phyloP scores from a whole-genome alignment of 2,329 filamentous ascomycete genomes.

The Cytospora chrysosperma region DNA sequence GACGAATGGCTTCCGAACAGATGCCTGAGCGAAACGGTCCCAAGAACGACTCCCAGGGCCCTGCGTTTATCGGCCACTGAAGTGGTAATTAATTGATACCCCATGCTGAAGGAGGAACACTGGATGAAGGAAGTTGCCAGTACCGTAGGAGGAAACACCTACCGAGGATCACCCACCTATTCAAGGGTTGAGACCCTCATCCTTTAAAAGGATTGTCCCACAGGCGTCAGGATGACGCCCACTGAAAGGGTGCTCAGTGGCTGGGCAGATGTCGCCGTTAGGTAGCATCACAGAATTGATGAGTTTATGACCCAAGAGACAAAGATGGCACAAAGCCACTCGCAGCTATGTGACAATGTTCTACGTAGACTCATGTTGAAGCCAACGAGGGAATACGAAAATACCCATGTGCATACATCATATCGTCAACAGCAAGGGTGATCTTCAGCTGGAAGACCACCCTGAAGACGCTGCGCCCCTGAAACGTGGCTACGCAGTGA shows the following conservation, averaged over 20 bases:
- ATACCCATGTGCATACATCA: too few species aligned
- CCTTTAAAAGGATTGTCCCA: neutral
- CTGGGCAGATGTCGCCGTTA: neutral
- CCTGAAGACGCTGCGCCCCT: too few species aligned
- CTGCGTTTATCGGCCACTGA: slow-evolving; percentile 45
- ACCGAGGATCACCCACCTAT: neutral
- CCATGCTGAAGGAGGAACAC: slow-evolving; percentile 12
- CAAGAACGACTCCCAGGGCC: slow-evolving; percentile 52
- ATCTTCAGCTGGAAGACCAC: too few species aligned
- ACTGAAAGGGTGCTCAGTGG: neutral
- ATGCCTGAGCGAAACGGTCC: slow-evolving; percentile 51
- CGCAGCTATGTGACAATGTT: neutral
- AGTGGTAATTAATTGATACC: slow-evolving; percentile 20
- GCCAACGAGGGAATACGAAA: too few species aligned
- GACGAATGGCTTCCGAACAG: slow-evolving; percentile 33
- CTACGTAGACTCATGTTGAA: neutral
- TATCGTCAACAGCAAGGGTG: too few species aligned
- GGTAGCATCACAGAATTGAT: neutral
- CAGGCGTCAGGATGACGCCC: neutral
- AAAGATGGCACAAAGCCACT: neutral
- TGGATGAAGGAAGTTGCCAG: neutral
- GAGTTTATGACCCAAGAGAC: neutral
- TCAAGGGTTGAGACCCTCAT: neutral
- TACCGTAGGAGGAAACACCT: neutral
- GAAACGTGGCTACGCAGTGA: too few species aligned